Evolutionary conservation across 176 grass and related monocot species (phyloP), one percentile per base, ranked within the genome.

Genomic region (Avena atlantica): DNA sequence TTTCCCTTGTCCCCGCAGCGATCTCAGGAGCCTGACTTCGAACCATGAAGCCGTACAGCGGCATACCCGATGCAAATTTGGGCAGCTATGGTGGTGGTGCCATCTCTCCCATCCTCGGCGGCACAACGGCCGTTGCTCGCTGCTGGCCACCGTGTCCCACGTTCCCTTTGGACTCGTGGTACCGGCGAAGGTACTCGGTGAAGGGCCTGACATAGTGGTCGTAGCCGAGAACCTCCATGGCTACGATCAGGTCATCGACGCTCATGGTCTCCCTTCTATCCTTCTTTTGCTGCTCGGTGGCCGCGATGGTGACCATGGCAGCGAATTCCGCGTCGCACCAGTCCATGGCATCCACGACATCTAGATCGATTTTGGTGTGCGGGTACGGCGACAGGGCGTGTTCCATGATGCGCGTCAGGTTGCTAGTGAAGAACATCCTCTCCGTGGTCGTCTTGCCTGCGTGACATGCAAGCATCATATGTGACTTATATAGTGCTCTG

Each of bases 181-280:
- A 91, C 70, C 81, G 61, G 15, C n/a, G 67, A 14, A 91, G 74
- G 48, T 48, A 87, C 15, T 19, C 9, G 8, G 62, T 8, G 4
- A 91, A 73, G 6, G 81, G 74, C 5, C 13, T 44, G 13, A 84
- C 50, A 8, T 79, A 91, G 69, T 87, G 20, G 5, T 65, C 70
- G 19, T 85, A 71, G 14, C 85, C 89, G 1, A 91, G 74, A 24
- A 1, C 52, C 5, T 5, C 25, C 74, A 88, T 60, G 48, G 66
- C 89, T n/a, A 47, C 12, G 74, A 87, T n/a, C 5, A 91, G 4
- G 65, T 85, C 81, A 0, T 80, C 66, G 6, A 27, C 81, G 16
- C 74, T 75, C 36, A 91, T 5, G 4, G 14, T 69, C 74, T 1
- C 19, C 1, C 85, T 75, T 6, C 20, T 47, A 10, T 87, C 74